Evolutionary conservation across 305 asterid species (phyloP).

Genomic region (Fraxinus platypoda): DNA sequence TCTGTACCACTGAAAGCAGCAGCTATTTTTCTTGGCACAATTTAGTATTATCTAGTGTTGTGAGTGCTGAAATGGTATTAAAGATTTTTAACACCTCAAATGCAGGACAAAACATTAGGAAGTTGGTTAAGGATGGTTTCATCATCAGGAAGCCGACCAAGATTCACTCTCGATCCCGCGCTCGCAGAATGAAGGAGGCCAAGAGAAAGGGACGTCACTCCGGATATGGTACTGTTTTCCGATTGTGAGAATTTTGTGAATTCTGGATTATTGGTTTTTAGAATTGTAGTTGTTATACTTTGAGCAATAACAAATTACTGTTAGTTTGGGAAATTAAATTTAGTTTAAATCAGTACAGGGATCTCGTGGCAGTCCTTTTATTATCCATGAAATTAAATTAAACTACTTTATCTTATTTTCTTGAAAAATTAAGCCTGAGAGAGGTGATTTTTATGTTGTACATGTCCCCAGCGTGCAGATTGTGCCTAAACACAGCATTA

Average conservation of each 20-base stretch:
- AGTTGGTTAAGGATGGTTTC: slow-evolving; percentile 72
- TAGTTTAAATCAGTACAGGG: background rate
- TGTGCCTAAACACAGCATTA: no score
- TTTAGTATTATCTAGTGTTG: background rate
- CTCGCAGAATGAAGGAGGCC: slow-evolving; percentile 77
- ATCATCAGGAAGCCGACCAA: slow-evolving; percentile 74
- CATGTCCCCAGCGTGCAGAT: background rate
- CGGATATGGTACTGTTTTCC: slow-evolving; percentile 56
- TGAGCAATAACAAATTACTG: background rate
- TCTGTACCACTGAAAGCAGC: background rate
- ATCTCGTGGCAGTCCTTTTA: background rate
- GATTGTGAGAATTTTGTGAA: background rate
- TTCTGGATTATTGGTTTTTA: background rate
- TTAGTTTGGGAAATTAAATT: background rate
- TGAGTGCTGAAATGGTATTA: background rate
- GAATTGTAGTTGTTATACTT: background rate
- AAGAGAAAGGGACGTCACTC: slow-evolving; percentile 85
- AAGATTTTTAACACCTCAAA: background rate
- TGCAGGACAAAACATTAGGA: slow-evolving; percentile 65
- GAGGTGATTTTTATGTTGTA: background rate
- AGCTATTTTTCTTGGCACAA: background rate
- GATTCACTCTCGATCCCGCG: slow-evolving; percentile 78
- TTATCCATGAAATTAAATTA: background rate
- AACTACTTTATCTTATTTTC: background rate
- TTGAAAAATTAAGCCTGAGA: background rate